Conservation (phyloP, 2,329 filamentous ascomycete species). For the Aspergillus ibericus region DNA sequence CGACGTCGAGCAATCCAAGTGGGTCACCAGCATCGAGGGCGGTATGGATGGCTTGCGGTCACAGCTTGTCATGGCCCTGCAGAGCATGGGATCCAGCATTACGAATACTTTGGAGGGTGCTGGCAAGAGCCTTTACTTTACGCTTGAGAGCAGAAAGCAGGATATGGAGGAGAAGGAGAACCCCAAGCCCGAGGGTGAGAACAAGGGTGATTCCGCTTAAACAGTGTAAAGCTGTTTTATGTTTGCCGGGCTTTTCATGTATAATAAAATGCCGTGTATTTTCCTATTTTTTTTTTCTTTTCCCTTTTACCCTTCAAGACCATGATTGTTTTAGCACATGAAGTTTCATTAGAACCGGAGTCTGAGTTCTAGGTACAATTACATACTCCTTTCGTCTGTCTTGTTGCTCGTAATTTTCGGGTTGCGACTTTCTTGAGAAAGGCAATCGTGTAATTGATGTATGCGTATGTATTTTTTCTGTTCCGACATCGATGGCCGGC, state of each 20-base stretch:
- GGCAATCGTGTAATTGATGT: not conserved
- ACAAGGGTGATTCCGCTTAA: conserved; percentile 35
- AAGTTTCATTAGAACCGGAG: conserved; percentile 7
- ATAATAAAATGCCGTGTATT: conserved; percentile 37
- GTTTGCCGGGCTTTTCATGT: conserved; percentile 28
- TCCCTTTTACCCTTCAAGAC: conserved; percentile 11
- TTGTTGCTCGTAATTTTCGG: not conserved
- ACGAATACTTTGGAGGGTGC: conserved; percentile 77
- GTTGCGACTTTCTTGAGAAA: not conserved
- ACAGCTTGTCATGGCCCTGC: conserved; percentile 78
- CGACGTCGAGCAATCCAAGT: conserved; percentile 69
- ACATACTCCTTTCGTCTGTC: not conserved
- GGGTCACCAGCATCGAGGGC: conserved; percentile 75
- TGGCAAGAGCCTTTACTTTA: conserved; percentile 79
- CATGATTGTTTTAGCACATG: conserved; percentile 21
- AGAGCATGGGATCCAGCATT: conserved; percentile 74
- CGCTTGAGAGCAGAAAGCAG: conserved; percentile 76
- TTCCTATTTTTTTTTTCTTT: conserved; percentile 15
- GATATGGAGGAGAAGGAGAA: conserved; percentile 74
- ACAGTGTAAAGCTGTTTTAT: conserved; percentile 12
- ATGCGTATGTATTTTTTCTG: not conserved
- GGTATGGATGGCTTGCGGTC: conserved; percentile 77
- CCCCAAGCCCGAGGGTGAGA: conserved; percentile 26
- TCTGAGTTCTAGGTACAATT: conserved; percentile 2
- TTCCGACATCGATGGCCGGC: not conserved